A percentile compares a stretch with the other conserved stretches of the same genome.
Evolutionary conservation across 1,284 basidiomycete genomes (phyloP).

Genomic region (Ustilago hordei): DNA sequence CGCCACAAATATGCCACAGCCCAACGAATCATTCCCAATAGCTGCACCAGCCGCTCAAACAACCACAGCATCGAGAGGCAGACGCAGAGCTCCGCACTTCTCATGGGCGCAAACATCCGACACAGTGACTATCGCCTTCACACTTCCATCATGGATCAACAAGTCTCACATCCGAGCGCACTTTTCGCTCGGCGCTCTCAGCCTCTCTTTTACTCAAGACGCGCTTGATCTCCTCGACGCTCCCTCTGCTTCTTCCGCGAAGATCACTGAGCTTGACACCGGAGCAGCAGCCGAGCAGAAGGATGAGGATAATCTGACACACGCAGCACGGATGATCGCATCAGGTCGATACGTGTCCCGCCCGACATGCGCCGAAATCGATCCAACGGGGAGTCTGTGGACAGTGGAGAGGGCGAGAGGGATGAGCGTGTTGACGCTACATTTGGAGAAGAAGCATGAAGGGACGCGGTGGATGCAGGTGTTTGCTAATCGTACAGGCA

Average conservation of each 20-base stretch:
- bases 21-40: not conserved
- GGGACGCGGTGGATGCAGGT: constrained; percentile 86
- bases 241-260: constrained; percentile 20
- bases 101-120: constrained; percentile 90
- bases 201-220: constrained; percentile 75
- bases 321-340: constrained; percentile 38
- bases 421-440: constrained; percentile 50
- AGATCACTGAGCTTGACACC: constrained; percentile 76
- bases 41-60: constrained; percentile 64
- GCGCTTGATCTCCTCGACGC: constrained; percentile 37
- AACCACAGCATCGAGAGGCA: constrained; percentile 5
- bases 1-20: not conserved
- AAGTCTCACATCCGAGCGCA: constrained; percentile 68
- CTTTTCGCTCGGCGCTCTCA: constrained; percentile 78
- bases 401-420: constrained; percentile 49
- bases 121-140: constrained; percentile 83
- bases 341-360: constrained; percentile 49
- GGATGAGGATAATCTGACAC: constrained; percentile 21
- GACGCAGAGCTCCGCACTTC: constrained; percentile 71
- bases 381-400: constrained; percentile 54
- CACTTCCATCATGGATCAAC: constrained; percentile 76
- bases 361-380: constrained; percentile 59
- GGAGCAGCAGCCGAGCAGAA: not conserved
- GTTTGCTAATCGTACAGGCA: constrained; percentile 72
- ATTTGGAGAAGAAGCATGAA: constrained; percentile 61